A percentile compares a stretch with the other conserved stretches of the same genome.
Evolutionary conservation across 176 grass and related monocot species (phyloP).

Genomic region (Rhynchospora pubera): DNA sequence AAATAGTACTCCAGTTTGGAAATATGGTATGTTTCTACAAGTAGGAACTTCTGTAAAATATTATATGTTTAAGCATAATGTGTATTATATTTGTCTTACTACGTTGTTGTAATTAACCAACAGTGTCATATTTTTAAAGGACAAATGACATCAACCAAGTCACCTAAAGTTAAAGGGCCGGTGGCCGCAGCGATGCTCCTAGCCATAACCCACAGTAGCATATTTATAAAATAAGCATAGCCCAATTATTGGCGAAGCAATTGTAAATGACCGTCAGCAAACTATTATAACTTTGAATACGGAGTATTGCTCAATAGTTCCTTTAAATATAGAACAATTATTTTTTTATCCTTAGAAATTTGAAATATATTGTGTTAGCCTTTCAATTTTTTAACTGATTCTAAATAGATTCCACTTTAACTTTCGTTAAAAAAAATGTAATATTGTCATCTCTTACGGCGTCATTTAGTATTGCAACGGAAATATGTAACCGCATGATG

Average conservation of each 20-base stretch:
- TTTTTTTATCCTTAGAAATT: too few species aligned
- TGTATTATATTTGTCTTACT: too few species aligned
- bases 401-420: too few species aligned
- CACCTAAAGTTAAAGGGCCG: not conserved
- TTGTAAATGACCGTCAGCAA: not conserved
- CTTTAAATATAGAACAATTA: too few species aligned
- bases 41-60: not conserved
- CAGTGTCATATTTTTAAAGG: not conserved
- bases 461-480: too few species aligned
- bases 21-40: not conserved
- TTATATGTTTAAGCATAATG: not conserved
- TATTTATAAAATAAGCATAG: not conserved
- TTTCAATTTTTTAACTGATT: too few species aligned
- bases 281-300: not conserved
- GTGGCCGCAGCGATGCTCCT: constrained; percentile 6
- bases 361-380: too few species aligned
- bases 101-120: too few species aligned
- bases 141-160: not conserved
- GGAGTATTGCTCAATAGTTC: too few species aligned
- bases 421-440: too few species aligned
- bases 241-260: constrained; percentile 10
- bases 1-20: not conserved
- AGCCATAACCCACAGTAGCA: constrained; percentile 9
- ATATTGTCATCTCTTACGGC: too few species aligned
- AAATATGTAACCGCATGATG: too few species aligned